phyloP scores from a whole-genome alignment of 306 rosid species.

The Dalbergia cultrata region DNA sequence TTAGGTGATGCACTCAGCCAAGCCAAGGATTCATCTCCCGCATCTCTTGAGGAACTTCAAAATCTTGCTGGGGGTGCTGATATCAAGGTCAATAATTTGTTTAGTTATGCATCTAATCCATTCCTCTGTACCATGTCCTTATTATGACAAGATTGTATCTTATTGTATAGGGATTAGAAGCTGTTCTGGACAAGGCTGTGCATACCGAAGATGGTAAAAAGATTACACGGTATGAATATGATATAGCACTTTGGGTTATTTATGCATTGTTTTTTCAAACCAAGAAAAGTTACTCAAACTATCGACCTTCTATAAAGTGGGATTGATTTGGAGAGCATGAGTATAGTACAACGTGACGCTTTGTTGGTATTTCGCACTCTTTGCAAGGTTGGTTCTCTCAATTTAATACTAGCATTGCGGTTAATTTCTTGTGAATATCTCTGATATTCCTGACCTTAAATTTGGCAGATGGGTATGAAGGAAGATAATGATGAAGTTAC shows the following conservation, averaged over 20 bases:
- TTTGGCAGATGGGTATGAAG: constrained; percentile 97
- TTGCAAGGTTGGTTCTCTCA: constrained; percentile 86
- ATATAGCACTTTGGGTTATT: constrained; percentile 43
- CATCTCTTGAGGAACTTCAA: constrained; percentile 95
- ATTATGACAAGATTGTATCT: constrained; percentile 42
- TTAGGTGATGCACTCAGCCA: constrained; percentile 91
- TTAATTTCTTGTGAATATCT: constrained; percentile 38
- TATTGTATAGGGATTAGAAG: constrained; percentile 89
- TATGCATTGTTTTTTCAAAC: constrained; percentile 22
- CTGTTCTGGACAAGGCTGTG: constrained; percentile 98
- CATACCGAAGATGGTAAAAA: constrained; percentile 95
- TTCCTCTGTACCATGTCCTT: constrained; percentile 5
- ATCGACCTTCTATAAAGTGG: constrained; percentile 68
- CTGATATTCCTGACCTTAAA: constrained; percentile 43
- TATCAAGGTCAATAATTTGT: constrained; percentile 77
- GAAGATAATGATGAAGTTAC: constrained; percentile 97
- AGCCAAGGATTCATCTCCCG: constrained; percentile 73
- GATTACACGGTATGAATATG: constrained; percentile 80
- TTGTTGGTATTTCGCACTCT: constrained; percentile 95
- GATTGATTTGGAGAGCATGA: constrained; percentile 97
- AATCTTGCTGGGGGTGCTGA: constrained; percentile 98
- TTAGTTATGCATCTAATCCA: constrained; percentile 21
- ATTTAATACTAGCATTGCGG: constrained; percentile 40
- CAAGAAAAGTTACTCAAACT: constrained; percentile 46
- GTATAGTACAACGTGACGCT: constrained; percentile 89